Evolutionary conservation across 805 yeast species (phyloP).

Genomic region (Candida xiaguanensis): DNA sequence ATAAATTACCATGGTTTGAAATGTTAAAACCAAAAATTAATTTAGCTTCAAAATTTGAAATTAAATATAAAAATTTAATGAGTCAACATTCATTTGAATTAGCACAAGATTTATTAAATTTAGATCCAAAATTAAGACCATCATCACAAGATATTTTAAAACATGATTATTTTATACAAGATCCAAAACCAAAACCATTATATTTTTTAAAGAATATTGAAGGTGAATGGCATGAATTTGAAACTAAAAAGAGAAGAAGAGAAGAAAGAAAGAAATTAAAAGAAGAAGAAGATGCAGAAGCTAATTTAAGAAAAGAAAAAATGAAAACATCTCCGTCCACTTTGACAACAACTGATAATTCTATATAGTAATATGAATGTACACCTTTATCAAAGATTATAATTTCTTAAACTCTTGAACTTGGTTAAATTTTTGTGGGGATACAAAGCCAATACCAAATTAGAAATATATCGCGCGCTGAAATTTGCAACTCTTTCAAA

Average conservation of each 20-base stretch:
- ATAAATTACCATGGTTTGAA: conserved; percentile 87
- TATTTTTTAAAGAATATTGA: conserved; percentile 49
- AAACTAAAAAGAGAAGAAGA: conserved; percentile 75
- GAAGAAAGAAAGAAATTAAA: conserved; percentile 40
- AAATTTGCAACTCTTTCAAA: too few relatives aligned
- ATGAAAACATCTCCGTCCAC: not conserved
- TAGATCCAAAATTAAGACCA: conserved; percentile 68
- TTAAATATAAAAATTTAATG: conserved; percentile 38
- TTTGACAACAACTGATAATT: not conserved
- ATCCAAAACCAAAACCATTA: conserved; percentile 63
- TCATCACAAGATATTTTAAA: conserved; percentile 66
- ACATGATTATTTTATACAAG: conserved; percentile 64
- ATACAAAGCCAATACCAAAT: too few relatives aligned
- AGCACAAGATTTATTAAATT: conserved; percentile 56
- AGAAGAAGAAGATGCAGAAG: conserved; percentile 22
- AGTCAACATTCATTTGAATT: conserved; percentile 57
- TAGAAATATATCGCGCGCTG: too few relatives aligned
- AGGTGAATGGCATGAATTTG: conserved; percentile 98
- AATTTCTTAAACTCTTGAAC: too few relatives aligned
- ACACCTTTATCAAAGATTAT: too few relatives aligned
- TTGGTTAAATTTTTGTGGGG: too few relatives aligned
- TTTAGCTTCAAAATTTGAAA: conserved; percentile 25
- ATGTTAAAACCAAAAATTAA: conserved; percentile 60
- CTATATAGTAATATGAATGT: not conserved
- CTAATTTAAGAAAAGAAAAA: conserved; percentile 6